phyloP scores from a whole-genome alignment of 192 early-diverging fungal genomes.

The Lobosporangium transversale region DNA sequence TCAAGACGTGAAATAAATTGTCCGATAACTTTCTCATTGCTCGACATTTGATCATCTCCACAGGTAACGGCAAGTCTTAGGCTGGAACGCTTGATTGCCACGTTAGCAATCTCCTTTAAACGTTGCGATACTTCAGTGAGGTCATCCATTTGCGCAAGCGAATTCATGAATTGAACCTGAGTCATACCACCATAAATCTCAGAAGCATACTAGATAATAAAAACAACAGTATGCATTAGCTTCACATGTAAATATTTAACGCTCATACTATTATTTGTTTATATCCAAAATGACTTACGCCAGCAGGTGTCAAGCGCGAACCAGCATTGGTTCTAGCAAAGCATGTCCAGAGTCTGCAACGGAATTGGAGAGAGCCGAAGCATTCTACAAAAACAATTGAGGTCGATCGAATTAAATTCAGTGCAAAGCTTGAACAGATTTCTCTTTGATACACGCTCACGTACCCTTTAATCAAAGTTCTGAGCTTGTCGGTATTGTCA shows the following conservation, averaged over 20 bases:
- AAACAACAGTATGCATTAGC: not conserved
- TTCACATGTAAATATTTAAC: not conserved
- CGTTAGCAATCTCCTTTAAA: slow-evolving; percentile 63
- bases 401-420: no score
- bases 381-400: no score
- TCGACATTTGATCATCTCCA: slow-evolving; percentile 59
- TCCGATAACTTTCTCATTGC: slow-evolving; percentile 55
- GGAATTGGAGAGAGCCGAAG: slow-evolving; percentile 78
- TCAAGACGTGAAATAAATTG: slow-evolving; percentile 57
- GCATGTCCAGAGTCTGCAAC: slow-evolving; percentile 85
- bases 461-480: slow-evolving; percentile 77
- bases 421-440: no score
- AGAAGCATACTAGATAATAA: slow-evolving; percentile 36
- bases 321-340: slow-evolving; percentile 77
- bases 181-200: slow-evolving; percentile 68
- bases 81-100: slow-evolving; percentile 58
- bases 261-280: no score
- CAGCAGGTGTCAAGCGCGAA: slow-evolving; percentile 67
- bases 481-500: slow-evolving; percentile 74
- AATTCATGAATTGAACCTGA: slow-evolving; percentile 86
- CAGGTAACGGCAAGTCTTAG: slow-evolving; percentile 63
- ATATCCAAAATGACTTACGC: slow-evolving; percentile 31
- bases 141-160: slow-evolving; percentile 73
- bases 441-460: not conserved
- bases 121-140: slow-evolving; percentile 68